Base-by-base conservation (phyloP, 2,329 filamentous ascomycete genomes). In the Colletotrichum ledebouriae region DNA sequence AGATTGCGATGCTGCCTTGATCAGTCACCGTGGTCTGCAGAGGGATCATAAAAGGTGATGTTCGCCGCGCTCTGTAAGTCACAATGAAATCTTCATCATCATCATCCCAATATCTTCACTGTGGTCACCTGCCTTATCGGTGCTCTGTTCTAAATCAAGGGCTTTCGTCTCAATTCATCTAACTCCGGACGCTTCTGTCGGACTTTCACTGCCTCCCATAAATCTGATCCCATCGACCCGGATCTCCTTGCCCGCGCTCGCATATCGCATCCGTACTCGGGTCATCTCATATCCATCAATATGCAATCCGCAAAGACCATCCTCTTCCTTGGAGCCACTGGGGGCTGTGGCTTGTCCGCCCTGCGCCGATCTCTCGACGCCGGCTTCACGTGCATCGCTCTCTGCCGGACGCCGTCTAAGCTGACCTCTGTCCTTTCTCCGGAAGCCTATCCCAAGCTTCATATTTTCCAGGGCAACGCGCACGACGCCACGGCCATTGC, bases 251-350 rank as follows among this genome's bases (percentile, higher is more conserved):
- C 42, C 44, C 34, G 17, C 46, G 34, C 11, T 49, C 65, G 61
- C 13, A 34, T 39, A 41, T 67, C 64, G 64, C 61, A 69, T 69
- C 66, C 66, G 66, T 66, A 66, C 34, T 66, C 66, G 66, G 55
- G 9, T 41, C 52, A 39, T 59, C 47, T 49, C 34, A 41, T 52
- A 12, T 47, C 9, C 29, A 11, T 3, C 47, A 20, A 55, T 7
- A 69, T 69, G 67, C 17, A 37, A 34, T 46, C 70, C 60, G 63
- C 72, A 46, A 80, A 83, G 70, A 81, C 83, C 3, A 75, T 87
- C 63, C 79, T 83, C 50, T 86, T 88, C 77, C 79, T 88, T 60
- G 86, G 86, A 67, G 83, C 85, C 47, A 87, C 83, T 22, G 82
- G 81, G 39, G 86, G 86, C 55, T 79, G 79, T 70, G 84, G 81